Base-by-base conservation (phyloP, 2,329 filamentous ascomycete species). In the Westerdykella sp. region DNA sequence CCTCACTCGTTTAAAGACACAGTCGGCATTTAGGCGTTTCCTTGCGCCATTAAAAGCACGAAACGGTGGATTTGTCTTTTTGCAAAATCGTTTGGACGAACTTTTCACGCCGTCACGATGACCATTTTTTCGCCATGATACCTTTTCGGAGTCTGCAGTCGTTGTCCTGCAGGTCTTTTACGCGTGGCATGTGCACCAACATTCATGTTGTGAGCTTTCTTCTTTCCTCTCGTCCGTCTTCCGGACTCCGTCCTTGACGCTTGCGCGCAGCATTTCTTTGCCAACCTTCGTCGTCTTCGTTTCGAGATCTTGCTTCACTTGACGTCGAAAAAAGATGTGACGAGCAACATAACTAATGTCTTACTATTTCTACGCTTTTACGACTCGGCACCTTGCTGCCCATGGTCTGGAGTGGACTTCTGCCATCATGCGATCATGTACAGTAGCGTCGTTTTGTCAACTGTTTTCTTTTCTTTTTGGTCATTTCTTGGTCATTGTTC, bases 1-100 rank as follows among this genome's bases (percentile, higher is more conserved):
- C 65, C 65, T 58, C 65, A 62, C 49, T 68, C 65, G 52, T 68
- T 68, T 57, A 68, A 68, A 65, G 65, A 68, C 49, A 68, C 65
- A 39, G 65, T 68, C 57, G 65, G 65, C 62, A 68, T 68, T 53
- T 67, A 57, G 66, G 53, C 57, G 53, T 66, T 66, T 56, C 56
- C 54, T 63, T 58, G 55, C 41, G 57, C 62, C 54, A 54, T 48
- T 47, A 65, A 63, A 65, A 66, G 60, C 55, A 61, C 55, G 43
- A 54, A 54, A 60, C 51, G 62, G 63, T 52, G 62, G 62, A 63
- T 58, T 58, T 57, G 54, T 63, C 53, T 57, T 65, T 66, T 65
- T 18, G 13, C 32, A 49, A 57, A 60, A 64, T 55, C 62, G 58
- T 63, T 64, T 50, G 43, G 50, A 66, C 56, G 62, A 66, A 57